phyloP scores from a whole-genome alignment of 495 filamentous ascomycete species.

The Penicillium manginii region DNA sequence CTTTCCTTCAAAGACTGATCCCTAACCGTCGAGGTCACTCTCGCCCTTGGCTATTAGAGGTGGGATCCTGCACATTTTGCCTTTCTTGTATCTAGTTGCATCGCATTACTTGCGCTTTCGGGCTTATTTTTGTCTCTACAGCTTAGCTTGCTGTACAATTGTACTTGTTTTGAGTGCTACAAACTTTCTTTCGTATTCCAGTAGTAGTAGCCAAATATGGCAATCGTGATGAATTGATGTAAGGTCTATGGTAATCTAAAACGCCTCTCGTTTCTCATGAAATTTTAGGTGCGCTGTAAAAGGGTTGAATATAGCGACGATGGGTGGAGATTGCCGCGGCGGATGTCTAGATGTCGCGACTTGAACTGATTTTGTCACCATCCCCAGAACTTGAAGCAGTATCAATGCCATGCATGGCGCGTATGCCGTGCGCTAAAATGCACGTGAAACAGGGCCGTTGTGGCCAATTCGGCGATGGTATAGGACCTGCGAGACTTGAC shows the following conservation, averaged over 20 bases:
- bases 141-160: neutral
- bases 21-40: neutral
- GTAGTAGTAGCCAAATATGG: neutral
- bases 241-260: neutral
- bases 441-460: too few relatives aligned
- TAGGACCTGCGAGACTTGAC: too few relatives aligned
- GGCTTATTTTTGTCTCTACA: neutral
- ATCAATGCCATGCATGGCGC: too few relatives aligned
- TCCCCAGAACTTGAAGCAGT: too few relatives aligned
- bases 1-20: neutral
- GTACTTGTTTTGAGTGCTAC: neutral
- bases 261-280: neutral
- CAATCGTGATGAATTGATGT: slow-evolving; percentile 1
- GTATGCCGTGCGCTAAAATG: too few relatives aligned
- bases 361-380: too few relatives aligned
- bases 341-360: too few relatives aligned
- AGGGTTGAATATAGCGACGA: too few relatives aligned
- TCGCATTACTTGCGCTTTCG: slow-evolving; percentile 8
- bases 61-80: slow-evolving; percentile 6
- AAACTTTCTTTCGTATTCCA: neutral
- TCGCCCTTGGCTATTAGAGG: neutral
- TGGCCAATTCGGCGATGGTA: too few relatives aligned
- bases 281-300: neutral
- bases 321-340: too few relatives aligned
- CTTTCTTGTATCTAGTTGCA: slow-evolving; percentile 18